Percentiles rank a stretch among this genome's conserved stretches.
These are phyloP conservation scores for Fusarium sp. DNA, from an alignment of 2,329 filamentous ascomycete genomes.

Conservation along the genomic window DNA sequence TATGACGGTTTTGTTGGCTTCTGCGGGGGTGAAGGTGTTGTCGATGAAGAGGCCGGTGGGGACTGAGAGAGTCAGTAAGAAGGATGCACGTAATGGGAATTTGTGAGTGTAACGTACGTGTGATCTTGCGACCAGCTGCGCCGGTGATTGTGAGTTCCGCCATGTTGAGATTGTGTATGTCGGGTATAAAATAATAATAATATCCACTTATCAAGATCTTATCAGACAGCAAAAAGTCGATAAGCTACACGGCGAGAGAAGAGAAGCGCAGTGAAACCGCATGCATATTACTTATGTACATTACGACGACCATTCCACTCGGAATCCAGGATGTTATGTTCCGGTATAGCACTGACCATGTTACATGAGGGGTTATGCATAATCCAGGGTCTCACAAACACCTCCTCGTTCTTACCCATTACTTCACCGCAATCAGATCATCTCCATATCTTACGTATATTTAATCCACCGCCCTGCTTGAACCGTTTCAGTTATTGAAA, in stretches of 20 bases:
- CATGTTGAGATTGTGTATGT: neutral
- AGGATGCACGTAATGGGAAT: neutral
- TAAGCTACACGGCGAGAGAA: neutral
- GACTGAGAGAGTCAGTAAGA: neutral
- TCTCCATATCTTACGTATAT: neutral
- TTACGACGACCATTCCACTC: neutral
- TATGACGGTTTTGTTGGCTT: neutral
- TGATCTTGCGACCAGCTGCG: conserved; percentile 5
- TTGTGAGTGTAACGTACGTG: neutral
- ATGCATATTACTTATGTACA: neutral
- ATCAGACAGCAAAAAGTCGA: neutral
- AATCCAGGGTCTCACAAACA: neutral
- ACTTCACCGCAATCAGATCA: neutral
- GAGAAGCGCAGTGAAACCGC: neutral
- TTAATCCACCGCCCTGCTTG: neutral
- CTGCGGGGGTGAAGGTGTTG: conserved; percentile 9
- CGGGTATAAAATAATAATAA: neutral
- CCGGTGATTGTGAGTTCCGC: conserved; percentile 5
- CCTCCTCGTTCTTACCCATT: neutral
- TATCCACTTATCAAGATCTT: neutral
- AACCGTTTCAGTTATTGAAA: neutral
- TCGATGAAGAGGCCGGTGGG: conserved; percentile 29
- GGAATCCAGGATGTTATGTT: neutral
- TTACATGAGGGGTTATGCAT: neutral
- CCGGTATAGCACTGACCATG: neutral